Evolutionary conservation across 331 rosid species (phyloP), one percentile per base, ranked within the genome.

Genomic region (Dryas integrifolia): DNA sequence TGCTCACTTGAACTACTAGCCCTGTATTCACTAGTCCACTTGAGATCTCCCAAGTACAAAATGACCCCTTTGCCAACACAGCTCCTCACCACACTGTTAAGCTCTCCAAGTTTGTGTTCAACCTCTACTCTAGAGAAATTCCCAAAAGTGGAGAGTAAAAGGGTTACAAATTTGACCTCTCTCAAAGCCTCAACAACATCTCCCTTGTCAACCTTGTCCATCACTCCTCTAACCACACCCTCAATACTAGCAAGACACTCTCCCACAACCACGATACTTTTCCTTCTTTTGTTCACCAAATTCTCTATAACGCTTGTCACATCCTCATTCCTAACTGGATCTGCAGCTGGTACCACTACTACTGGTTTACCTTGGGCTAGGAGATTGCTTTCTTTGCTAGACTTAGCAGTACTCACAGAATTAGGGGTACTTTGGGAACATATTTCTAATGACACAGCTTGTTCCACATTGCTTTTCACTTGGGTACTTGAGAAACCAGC

Each of bases 401-500:
- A 77, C 77, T 89, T 88, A 69, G 45, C 41, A 71, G 65, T 84
- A 70, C 76, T 82, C 15, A 65, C 65, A 38, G 84, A 80, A 61
- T 80, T n/a, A 58, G 79, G 59, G 14, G 70, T 5, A 14, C 76
- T 73, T 44, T 86, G 89, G 45, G 96, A 85, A 51, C 92, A 86
- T 56, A 86, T 74, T 72, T 93, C 97, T 48, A 87, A 73, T 4
- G 99, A 92, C 6, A 95, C 86, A 7, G 97, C 88, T 76, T 95
- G 95, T 56, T 95, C 98, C 10, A 95, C 92, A 75, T 89, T 95
- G 75, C 83, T 92, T 76, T 95, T 95, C 39, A 95, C 98, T 74
- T 88, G 97, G 14, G 92, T 80, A 65, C 99, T 95, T 3, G 84
- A 83, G 61, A 95, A 95, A 0, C 97, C 89, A 9, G 99, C 99